Evolutionary conservation across 257 asterid genomes (phyloP).

Genomic region (Jaltomata sinuosa): DNA sequence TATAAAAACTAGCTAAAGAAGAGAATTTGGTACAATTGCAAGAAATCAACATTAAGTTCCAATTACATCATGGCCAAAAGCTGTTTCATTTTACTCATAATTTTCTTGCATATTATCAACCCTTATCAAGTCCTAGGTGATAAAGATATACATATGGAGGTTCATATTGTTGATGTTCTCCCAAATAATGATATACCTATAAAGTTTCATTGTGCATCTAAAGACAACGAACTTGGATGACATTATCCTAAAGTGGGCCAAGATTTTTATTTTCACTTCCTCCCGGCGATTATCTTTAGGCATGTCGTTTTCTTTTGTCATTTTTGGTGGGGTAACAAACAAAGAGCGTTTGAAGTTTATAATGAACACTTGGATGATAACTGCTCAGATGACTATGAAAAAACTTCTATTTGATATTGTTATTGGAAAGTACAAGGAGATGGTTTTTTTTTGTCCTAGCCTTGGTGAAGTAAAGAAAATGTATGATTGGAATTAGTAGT

Average conservation of each 20-base stretch:
- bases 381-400: too few relatives aligned
- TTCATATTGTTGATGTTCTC: not conserved
- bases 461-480: not conserved
- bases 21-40: not conserved
- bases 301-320: not conserved
- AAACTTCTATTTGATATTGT: not conserved
- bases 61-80: not conserved
- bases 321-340: not conserved
- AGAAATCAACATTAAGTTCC: not conserved
- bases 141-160: not conserved
- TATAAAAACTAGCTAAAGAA: not conserved
- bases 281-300: fast-evolving
- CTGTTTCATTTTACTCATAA: not conserved
- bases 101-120: not conserved
- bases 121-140: not conserved
- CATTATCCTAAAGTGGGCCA: not conserved
- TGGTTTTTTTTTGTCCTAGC: not conserved
- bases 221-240: not conserved
- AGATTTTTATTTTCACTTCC: not conserved
- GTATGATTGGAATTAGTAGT: not conserved
- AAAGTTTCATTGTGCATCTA: not conserved
- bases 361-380: not conserved
- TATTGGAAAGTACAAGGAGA: not conserved
- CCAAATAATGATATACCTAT: not conserved
- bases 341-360: not conserved